Conservation (phyloP, 345 rosid species). For the Citrus sp. region DNA sequence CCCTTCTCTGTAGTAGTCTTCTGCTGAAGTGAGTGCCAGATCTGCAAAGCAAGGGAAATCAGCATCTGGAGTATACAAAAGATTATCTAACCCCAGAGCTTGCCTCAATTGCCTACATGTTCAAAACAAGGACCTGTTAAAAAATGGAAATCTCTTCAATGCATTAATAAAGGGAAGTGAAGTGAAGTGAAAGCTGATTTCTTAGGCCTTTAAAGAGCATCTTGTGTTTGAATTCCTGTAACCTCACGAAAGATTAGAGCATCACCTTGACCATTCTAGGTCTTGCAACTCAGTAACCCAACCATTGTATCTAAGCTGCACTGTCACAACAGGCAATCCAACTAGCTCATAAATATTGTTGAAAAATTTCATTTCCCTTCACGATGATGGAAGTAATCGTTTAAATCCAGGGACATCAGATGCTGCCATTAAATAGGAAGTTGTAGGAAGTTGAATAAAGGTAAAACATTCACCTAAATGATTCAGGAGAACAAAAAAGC, state of each 20-base stretch:
- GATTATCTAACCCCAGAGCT: slow-evolving; percentile 88
- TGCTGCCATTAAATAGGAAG: slow-evolving; percentile 52
- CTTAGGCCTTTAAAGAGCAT: neutral
- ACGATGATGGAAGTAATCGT: slow-evolving; percentile 71
- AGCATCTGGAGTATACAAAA: slow-evolving; percentile 96
- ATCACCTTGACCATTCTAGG: slow-evolving; percentile 75
- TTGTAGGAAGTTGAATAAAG: neutral
- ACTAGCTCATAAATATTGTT: slow-evolving; percentile 85
- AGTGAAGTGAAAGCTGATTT: neutral
- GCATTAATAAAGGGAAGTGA: neutral
- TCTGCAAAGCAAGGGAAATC: slow-evolving; percentile 98
- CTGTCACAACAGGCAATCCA: slow-evolving; percentile 86
- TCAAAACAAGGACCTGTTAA: no score
- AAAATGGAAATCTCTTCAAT: no score
- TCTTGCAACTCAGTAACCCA: slow-evolving; percentile 95
- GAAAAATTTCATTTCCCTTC: slow-evolving; percentile 81
- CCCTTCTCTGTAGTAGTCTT: slow-evolving; percentile 91
- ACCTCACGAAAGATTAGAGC: neutral
- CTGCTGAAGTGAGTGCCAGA: slow-evolving; percentile 89
- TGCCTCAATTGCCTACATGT: slow-evolving; percentile 21
- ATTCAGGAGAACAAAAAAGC: no score
- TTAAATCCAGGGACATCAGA: slow-evolving; percentile 97
- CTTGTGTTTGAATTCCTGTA: neutral
- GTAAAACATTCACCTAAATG: neutral
- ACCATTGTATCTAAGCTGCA: slow-evolving; percentile 93